Conservation (phyloP, 441 rosid genomes). For the Capsella rubella region DNA sequence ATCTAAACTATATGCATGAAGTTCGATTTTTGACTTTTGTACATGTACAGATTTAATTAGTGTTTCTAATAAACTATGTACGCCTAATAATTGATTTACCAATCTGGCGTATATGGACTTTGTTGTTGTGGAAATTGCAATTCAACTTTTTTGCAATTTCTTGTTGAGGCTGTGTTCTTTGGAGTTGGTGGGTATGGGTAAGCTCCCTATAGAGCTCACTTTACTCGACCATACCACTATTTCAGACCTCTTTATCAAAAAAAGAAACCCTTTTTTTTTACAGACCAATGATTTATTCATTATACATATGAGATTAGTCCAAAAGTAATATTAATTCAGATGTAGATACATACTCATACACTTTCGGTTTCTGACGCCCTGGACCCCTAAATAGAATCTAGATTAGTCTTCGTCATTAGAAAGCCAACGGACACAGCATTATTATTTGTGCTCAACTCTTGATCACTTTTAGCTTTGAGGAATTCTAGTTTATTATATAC, state of each 20-base stretch:
- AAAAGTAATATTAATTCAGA: not conserved
- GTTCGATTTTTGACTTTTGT: constrained; percentile 19
- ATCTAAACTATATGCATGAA: constrained; percentile 5
- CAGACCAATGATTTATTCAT: not conserved
- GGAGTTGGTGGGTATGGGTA: constrained; percentile 34
- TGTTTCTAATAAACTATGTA: not conserved
- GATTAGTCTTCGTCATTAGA: constrained; percentile 33
- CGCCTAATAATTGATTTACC: constrained; percentile 3
- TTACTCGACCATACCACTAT: constrained; percentile 28
- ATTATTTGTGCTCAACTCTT: not conserved
- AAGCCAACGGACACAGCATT: constrained; percentile 37
- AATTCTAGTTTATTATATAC: not conserved
- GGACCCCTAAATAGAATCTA: constrained; percentile 2
- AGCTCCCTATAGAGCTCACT: constrained; percentile 31
- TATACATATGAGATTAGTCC: constrained; percentile 13
- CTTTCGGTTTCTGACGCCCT: not conserved
- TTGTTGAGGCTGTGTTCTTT: constrained; percentile 7
- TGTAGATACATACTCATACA: constrained; percentile 9
- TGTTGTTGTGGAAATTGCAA: constrained; percentile 28
- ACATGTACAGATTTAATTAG: not conserved
- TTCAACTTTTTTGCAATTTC: constrained; percentile 29
- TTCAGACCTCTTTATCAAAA: not conserved
- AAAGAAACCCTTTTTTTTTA: not conserved
- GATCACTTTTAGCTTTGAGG: not conserved
- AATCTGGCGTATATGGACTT: constrained; percentile 37